Conservation (phyloP, 2,329 filamentous ascomycete genomes). For the Scedosporium minutisporum region DNA sequence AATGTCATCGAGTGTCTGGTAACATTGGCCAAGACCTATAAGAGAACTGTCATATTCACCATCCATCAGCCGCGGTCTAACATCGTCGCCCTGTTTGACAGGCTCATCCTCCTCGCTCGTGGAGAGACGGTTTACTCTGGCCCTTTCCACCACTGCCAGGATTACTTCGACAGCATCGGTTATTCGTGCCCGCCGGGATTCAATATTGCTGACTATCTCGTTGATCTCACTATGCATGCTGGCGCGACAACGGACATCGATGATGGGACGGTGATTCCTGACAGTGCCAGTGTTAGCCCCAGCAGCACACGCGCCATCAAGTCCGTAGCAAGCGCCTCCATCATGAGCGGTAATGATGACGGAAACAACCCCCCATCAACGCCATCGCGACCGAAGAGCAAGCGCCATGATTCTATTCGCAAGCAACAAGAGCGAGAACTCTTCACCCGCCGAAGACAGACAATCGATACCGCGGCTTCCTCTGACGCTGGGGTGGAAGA, state of each 20-base stretch:
- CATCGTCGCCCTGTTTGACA: conserved; percentile 93
- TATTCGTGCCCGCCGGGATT: conserved; percentile 93
- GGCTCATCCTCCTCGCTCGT: conserved; percentile 80
- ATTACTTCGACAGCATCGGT: conserved; percentile 85
- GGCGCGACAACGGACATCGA: conserved; percentile 49
- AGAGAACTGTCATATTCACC: conserved; percentile 94
- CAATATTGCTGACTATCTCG: conserved; percentile 96
- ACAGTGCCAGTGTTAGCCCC: conserved; percentile 61
- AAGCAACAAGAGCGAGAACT: conserved; percentile 82
- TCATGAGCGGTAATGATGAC: conserved; percentile 61
- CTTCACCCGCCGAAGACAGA: conserved; percentile 68
- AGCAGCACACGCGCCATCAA: conserved; percentile 85
- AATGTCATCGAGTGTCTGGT: conserved; percentile 96
- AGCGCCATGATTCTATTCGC: conserved; percentile 71
- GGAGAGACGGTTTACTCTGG: conserved; percentile 91
- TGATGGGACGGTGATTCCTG: conserved; percentile 41
- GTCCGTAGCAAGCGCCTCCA: conserved; percentile 77
- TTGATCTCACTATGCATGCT: conserved; percentile 96
- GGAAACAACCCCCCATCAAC: conserved; percentile 48
- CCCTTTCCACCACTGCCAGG: conserved; percentile 77
- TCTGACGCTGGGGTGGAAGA: conserved; percentile 46
- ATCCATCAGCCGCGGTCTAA: conserved; percentile 98
- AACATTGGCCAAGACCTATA: conserved; percentile 89
- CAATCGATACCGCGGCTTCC: conserved; percentile 52
- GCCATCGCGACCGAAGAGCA: conserved; percentile 54